Evolutionary conservation across 306 rosid genomes (phyloP), one percentile per base, ranked within the genome.

Genomic region (Echinosophora koreensis): DNA sequence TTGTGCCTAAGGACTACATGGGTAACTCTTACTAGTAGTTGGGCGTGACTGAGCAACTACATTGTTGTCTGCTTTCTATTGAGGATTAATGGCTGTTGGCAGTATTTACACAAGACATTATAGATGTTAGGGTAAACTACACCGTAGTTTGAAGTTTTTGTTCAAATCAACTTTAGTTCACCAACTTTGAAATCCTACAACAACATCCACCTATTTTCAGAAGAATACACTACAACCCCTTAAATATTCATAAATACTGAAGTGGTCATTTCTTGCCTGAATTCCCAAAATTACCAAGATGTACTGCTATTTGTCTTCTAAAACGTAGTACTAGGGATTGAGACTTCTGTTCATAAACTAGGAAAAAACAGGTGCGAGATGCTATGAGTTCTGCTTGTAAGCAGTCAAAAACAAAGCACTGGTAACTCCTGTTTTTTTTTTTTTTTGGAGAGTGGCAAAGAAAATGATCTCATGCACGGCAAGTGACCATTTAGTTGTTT

Each of bases 21-120:
- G 47, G 59, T 59, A 65, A 72, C 39, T 46, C 75, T 71, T 65
- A 9, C 30, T 42, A 34, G 54, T 57, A n/a, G 9, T 42, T 35
- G 62, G 5, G 30, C 10, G 49, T 46, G 49, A 22, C 69, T 62
- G n/a, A 73, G 66, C 34, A 55, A 44, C 55, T 73, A 11, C 11
- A 35, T 42, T 63, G 15, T n/a, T 52, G 62, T 72, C 44, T 54
- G 28, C 37, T 41, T 68, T 42, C 16, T 51, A 4, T 15, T 12
- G 14, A 17, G 70, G 69, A 59, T 12, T 47, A 27, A 41, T 15
- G 17, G 50, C 15, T 62, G 30, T 41, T 52, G 57, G 59, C 12
- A 27, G 28, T 63, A 41, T 30, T 56, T 71, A 5, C 38, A 41
- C 44, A 51, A 4, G 11, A 15, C 27, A 50, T n/a, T 68, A 6